Base-by-base conservation (phyloP, 2,329 filamentous ascomycete genomes). In the Talaromyces sp. region DNA sequence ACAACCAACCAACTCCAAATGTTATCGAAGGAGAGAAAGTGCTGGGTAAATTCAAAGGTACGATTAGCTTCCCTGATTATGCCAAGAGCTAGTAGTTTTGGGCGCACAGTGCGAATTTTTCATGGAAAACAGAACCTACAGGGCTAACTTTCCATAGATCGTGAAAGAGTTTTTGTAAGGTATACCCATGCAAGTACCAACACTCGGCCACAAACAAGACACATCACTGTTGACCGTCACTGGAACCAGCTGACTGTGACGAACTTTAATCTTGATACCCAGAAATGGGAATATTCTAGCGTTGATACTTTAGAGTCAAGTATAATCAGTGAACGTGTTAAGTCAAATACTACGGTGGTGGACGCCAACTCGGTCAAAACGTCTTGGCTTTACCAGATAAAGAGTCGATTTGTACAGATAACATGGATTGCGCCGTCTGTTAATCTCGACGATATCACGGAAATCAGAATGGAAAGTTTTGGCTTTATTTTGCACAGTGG, bases 211-310 rank as follows among this genome's bases (percentile, higher is more conserved):
- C 41, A 59, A 41, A 59, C 62, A 9, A 45, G 35, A 43, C 41
- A 63, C 13, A 63, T 63, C 33, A 63, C 62, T 14, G 39, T 63
- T 31, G 54, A 63, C 35, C 62, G 62, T 33, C 62, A 63, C 33
- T 63, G 62, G 62, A 47, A 33, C 14, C 52, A 59, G 10, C 24
- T 52, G 22, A 33, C n/a, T 14, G 19, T 59, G 19, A 50, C 62
- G 41, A 48, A 27, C 11, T 63, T 39, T 50, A 63, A 63, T 19
- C 41, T 14, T 11, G 43, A 59, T 6, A 63, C 19, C n/a, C 41
- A 43, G 14, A 31, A 59, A 43, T 63, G 62, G 62, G 62, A 63
- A 14, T 63, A 63, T 47, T 63, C 54, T 9, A 43, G 43, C 50
- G 39, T 63, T 4, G 24, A 63, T 1, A 58, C 50, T 9, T 11